Evolutionary conservation across 345 rosid genomes (phyloP).

Genomic region (Melaleuca quinquenervia): DNA sequence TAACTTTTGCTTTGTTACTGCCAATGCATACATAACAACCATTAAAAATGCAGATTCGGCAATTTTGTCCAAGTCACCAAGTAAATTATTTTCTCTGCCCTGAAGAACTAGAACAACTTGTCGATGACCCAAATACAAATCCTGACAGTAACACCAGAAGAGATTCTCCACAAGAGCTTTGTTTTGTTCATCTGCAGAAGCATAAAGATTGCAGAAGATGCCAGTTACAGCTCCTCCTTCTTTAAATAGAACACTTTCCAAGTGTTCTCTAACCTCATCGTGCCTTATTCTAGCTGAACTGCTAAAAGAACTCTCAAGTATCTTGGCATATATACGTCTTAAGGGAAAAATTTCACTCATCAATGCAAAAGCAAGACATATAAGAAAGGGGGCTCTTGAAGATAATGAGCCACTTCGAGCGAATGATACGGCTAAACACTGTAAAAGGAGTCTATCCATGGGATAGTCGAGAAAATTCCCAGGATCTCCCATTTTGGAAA

Average conservation of each 20-base stretch:
- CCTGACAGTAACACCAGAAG: slow-evolving; percentile 73
- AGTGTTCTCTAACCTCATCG: slow-evolving; percentile 39
- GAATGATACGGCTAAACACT: slow-evolving; percentile 56
- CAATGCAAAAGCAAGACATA: slow-evolving; percentile 62
- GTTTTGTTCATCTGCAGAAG: slow-evolving; percentile 47
- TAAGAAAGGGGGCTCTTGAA: slow-evolving; percentile 33
- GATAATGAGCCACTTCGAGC: slow-evolving; percentile 70
- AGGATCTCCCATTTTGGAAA: slow-evolving; percentile 21
- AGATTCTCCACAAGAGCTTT: slow-evolving; percentile 46
- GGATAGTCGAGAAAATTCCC: slow-evolving; percentile 9
- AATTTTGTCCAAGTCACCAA: slow-evolving; percentile 62
- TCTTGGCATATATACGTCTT: slow-evolving; percentile 26
- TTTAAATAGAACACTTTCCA: slow-evolving; percentile 44
- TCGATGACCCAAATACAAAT: slow-evolving; percentile 63
- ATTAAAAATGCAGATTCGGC: slow-evolving; percentile 89
- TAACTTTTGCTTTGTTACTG: slow-evolving; percentile 59
- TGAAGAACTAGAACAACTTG: slow-evolving; percentile 50
- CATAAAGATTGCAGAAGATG: slow-evolving; percentile 74
- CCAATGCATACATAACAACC: slow-evolving; percentile 70
- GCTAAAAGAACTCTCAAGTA: slow-evolving; percentile 19
- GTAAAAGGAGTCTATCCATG: slow-evolving; percentile 30
- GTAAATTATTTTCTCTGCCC: slow-evolving; percentile 41
- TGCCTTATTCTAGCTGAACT: slow-evolving; percentile 13
- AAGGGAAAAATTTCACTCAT: slow-evolving; percentile 65
- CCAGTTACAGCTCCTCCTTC: slow-evolving; percentile 76